Base-by-base conservation (phyloP, 2,329 filamentous ascomycete species). In the Beauveria pseudobassiana region DNA sequence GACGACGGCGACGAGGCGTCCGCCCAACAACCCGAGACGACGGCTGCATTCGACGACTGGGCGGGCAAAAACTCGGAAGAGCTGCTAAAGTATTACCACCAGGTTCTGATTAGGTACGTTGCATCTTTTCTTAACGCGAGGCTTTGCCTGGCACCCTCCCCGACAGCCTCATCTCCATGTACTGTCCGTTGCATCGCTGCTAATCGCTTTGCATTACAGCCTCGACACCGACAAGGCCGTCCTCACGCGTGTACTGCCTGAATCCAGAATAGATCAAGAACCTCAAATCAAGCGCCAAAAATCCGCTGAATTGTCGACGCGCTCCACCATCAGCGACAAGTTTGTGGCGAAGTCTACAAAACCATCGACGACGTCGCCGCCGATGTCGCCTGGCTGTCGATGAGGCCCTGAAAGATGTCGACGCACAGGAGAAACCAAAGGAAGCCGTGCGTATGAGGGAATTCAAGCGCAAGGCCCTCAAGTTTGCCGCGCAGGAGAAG, bases 311-410 rank as follows among this genome's bases (percentile, higher is more conserved):
- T 71, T 70, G 3, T 68, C 71, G 40, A 68, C 74, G 42, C 64
- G 66, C n/a, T 67, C 67, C 20, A 80, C 78, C 64, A 81, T 87
- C 64, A 74, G 78, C 62, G 81, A 84, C 67, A 86, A 84, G 74
- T 75, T 83, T 56, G 71, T 74, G 26, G 74, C 76, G 54, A 77
- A 80, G 65, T 72, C 38, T 88, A 88, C 69, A 78, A 79, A 28
- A 81, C 82, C 65, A 74, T 92, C 50, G 87, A 89, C 30, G 85
- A 89, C 64, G 77, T 90, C 48, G 82, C 89, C 18, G 72, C 78
- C 57, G 86, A 88, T 64, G 71, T 87, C 48, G 76, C 79, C 68
- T 74, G 34, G 77, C 77, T 64, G 75, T 82, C 66, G 71, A 80
- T 64, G 72, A 79, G 65, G 78, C 80, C 42, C 67, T 83, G 50